Evolutionary conservation across 73 alveolate genomes (phyloP).

Genomic region (Loxodes magnus): DNA sequence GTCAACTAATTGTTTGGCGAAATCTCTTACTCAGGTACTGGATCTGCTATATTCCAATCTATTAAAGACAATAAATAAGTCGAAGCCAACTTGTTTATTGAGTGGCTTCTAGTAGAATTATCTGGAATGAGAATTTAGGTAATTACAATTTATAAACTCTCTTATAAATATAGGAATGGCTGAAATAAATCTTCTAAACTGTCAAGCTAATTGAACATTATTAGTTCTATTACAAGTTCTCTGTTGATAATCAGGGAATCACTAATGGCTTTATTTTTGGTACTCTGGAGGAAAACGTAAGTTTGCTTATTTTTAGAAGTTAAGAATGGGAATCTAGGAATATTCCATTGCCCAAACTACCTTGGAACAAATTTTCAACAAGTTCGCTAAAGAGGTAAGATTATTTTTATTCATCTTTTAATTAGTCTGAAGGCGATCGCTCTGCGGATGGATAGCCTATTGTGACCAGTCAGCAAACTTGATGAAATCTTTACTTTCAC

Average conservation of each 20-base stretch:
- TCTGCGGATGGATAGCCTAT: no score
- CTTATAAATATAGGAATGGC: background rate
- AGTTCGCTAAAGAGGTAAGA: conserved; percentile 52
- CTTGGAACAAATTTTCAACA: conserved; percentile 70
- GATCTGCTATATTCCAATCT: background rate
- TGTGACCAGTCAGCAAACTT: no score
- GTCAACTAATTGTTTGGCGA: background rate
- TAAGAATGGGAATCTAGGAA: conserved; percentile 37
- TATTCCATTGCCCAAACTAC: conserved; percentile 53
- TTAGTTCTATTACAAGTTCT: conserved; percentile 23
- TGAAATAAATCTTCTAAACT: conserved; percentile 9
- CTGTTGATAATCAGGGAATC: conserved; percentile 33
- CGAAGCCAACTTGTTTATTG: background rate
- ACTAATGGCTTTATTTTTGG: conserved; percentile 76
- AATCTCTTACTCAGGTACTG: background rate
- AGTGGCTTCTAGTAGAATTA: background rate
- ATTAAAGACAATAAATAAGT: background rate
- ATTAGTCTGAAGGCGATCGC: no score
- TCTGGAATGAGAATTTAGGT: background rate
- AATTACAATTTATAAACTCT: no score
- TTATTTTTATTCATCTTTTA: no score
- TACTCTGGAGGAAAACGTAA: conserved; percentile 58
- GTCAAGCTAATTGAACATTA: conserved; percentile 42
- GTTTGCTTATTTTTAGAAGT: no score
- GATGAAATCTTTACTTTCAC: no score